phyloP scores from a whole-genome alignment of 495 filamentous ascomycete genomes.

The Podospora tetraspora region DNA sequence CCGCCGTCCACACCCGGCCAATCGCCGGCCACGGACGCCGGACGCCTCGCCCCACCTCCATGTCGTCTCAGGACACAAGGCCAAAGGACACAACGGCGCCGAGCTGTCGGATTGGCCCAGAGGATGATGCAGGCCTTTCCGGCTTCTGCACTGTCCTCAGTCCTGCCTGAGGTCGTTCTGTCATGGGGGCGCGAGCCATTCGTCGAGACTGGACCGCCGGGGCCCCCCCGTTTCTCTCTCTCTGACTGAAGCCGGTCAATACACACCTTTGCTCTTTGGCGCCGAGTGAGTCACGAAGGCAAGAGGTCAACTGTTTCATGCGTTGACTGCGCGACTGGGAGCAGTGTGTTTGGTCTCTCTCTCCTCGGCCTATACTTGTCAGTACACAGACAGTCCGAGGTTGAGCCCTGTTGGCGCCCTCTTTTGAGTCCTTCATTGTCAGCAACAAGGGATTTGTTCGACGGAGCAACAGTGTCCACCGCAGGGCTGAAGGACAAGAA shows the following conservation, averaged over 20 bases:
- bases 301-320: background rate
- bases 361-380: background rate
- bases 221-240: background rate
- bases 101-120: background rate
- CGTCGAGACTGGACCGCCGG: background rate
- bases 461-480: background rate
- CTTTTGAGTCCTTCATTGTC: background rate
- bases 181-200: background rate
- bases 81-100: background rate
- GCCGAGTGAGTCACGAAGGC: slow-evolving; percentile 3
- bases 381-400: background rate
- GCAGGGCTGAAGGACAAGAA: background rate
- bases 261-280: background rate
- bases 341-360: background rate
- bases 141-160: background rate
- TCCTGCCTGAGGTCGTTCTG: background rate
- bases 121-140: background rate
- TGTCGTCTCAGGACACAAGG: background rate
- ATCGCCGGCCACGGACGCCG: background rate
- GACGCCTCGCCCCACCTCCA: background rate
- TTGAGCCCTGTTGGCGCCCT: background rate
- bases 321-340: background rate
- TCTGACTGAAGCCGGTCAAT: background rate
- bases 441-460: background rate
- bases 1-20: background rate